These are phyloP conservation scores for Colletotrichum navitas DNA, from an alignment of 2,329 filamentous ascomycete genomes.

Conservation along the genomic window DNA sequence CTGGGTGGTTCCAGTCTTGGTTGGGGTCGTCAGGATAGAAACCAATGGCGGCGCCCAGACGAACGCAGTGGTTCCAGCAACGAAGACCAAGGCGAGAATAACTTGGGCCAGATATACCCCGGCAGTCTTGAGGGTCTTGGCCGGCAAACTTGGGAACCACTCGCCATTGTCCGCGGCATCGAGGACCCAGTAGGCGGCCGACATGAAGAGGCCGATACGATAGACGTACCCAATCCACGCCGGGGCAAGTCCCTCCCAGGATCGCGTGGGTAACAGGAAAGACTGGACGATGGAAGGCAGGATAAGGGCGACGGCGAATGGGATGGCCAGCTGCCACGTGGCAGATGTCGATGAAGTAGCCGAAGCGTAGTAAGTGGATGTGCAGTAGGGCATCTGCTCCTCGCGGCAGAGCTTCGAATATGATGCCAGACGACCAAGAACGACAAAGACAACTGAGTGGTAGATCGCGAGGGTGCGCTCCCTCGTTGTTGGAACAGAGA, in stretches of 20 bases:
- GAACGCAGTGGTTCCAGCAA: slow-evolving; percentile 87
- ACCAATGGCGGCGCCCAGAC: slow-evolving; percentile 88
- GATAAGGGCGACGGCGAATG: slow-evolving; percentile 77
- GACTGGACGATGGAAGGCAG: slow-evolving; percentile 82
- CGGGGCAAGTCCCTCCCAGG: slow-evolving; percentile 87
- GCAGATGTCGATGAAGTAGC: slow-evolving; percentile 92
- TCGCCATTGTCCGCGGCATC: slow-evolving; percentile 89
- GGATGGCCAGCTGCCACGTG: slow-evolving; percentile 87
- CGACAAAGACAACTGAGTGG: slow-evolving; percentile 85
- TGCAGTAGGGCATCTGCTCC: slow-evolving; percentile 98
- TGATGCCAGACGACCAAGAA: slow-evolving; percentile 83
- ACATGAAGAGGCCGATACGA: slow-evolving; percentile 79
- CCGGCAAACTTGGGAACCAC: slow-evolving; percentile 76
- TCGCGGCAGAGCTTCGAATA: slow-evolving; percentile 94
- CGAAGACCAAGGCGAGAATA: slow-evolving; percentile 82
- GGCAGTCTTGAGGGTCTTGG: slow-evolving; percentile 76
- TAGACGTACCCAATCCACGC: slow-evolving; percentile 87
- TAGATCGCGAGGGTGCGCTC: slow-evolving; percentile 84
- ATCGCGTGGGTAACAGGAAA: slow-evolving; percentile 85
- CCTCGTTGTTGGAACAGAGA: slow-evolving; percentile 74
- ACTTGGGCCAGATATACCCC: slow-evolving; percentile 85
- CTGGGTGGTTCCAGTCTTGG: slow-evolving; percentile 60
- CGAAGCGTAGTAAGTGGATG: slow-evolving; percentile 95
- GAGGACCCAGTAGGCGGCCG: slow-evolving; percentile 87
- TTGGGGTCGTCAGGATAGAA: slow-evolving; percentile 71